Base-by-base conservation (phyloP, 495 filamentous ascomycete species). In the Aspergillus haitiensis region DNA sequence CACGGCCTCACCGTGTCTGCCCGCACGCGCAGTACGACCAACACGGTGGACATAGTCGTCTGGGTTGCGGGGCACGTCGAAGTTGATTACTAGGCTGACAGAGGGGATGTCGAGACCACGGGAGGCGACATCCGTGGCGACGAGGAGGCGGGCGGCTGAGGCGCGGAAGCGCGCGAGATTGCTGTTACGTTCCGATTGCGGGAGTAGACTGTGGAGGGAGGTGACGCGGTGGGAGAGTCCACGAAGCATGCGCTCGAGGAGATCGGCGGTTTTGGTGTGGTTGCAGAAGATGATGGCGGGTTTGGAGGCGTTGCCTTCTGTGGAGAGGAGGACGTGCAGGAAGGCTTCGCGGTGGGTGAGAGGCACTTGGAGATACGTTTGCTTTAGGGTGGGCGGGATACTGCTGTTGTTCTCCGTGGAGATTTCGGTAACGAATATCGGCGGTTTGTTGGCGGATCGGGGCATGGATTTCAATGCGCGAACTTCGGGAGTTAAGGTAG, bases 41-140 rank as follows among this genome's bases (percentile, higher is more conserved):
- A 96, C 93, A 18, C 94, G 88, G 74, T 99, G 94, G 59, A 99
- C 91, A 65, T 98, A 99, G 70, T 97, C 95, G 70, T 97, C 94
- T 36, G 94, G 92, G 69, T 97, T 91, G 3, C 93, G 86, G 1
- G 94, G 94, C 15, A 99, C 85, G 67, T 98, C 95, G 68, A 90
- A 98, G 70, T 99, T 98, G 51, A 99, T 76, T 7, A 99, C 93
- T 10, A 98, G 72, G 53, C 83, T 87, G 1, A 98, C 95, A 59
- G 88, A 88, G 0, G 93, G 95, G 57, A 99, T 97, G 79, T 99
- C 94, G 9, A 99, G 83, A 82, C 94, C 94, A 67, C 94, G 82
- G n/a, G 90, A 87, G 1, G 94, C 94, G 12, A 99, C 93, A 70
- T 99, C 95, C 0, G 94, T 98, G 3, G 95, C 95, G 9, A 99